A percentile compares a stretch with the other conserved stretches of the same genome.
Conservation (phyloP, 176 grass and related monocot genomes). For the sorghum (Sorghum bicolor) region DNA sequence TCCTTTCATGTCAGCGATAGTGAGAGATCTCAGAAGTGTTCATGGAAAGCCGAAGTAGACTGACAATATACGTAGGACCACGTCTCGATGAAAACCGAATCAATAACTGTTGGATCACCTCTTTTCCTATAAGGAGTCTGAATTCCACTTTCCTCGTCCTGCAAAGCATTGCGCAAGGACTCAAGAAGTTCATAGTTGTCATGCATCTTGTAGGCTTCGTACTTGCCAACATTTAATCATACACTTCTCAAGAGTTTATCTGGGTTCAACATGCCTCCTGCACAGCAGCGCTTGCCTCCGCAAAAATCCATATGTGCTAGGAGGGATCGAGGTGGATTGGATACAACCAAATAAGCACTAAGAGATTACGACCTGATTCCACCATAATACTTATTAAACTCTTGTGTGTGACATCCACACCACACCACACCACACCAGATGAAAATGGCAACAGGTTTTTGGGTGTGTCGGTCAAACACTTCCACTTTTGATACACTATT, state of each 20-base stretch:
- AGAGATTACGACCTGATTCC: too few relatives aligned
- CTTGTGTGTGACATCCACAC: too few relatives aligned
- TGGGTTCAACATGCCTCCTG: conserved; percentile 23
- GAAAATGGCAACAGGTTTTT: too few relatives aligned
- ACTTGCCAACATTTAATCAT: conserved; percentile 26
- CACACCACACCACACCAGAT: too few relatives aligned
- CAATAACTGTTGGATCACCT: conserved; percentile 30
- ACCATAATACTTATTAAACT: too few relatives aligned
- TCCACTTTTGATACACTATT: too few relatives aligned
- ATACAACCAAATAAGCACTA: too few relatives aligned
- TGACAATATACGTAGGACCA: conserved; percentile 42
- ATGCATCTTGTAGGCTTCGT: conserved; percentile 22
- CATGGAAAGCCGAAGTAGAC: conserved; percentile 21
- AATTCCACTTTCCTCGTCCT: conserved; percentile 35
- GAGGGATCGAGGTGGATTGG: too few relatives aligned
- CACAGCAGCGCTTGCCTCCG: too few relatives aligned
- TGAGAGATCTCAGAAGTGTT: conserved; percentile 47
- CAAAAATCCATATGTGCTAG: too few relatives aligned
- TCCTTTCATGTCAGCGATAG: conserved; percentile 54
- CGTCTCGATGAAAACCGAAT: conserved; percentile 48
- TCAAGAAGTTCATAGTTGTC: conserved; percentile 75
- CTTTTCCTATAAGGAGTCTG: background rate
- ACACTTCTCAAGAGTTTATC: conserved; percentile 36
- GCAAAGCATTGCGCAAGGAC: conserved; percentile 37
- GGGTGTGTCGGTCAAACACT: too few relatives aligned